phyloP scores from a whole-genome alignment of 148 eudicot genomes.

The Silene latifolia region DNA sequence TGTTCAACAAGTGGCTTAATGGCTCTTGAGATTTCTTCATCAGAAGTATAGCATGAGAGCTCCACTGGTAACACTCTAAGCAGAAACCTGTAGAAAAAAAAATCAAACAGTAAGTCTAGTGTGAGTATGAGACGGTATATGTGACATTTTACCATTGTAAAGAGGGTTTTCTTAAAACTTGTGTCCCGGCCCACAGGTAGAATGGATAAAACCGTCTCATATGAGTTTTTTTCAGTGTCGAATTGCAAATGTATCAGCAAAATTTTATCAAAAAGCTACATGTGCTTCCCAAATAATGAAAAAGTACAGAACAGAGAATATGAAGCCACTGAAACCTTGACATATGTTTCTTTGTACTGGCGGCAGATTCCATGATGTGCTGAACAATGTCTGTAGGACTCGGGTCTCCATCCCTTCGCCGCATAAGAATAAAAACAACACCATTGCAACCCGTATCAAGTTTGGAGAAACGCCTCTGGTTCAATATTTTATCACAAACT shows the following conservation, averaged over 20 bases:
- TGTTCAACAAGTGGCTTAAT: constrained; percentile 66
- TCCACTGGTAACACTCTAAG: constrained; percentile 84
- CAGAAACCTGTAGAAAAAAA: constrained; percentile 49
- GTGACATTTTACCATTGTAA: too few relatives aligned
- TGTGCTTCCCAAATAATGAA: neutral
- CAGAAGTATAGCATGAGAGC: constrained; percentile 88
- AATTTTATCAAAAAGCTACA: neutral
- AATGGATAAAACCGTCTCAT: neutral
- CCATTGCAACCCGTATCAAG: constrained; percentile 96
- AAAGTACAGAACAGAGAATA: neutral
- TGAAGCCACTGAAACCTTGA: constrained; percentile 54
- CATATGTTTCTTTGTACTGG: constrained; percentile 70
- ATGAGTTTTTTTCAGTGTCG: neutral
- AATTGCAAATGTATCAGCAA: neutral
- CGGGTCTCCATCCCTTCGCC: constrained; percentile 75
- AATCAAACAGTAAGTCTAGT: neutral
- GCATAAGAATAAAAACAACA: constrained; percentile 80
- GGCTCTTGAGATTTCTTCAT: constrained; percentile 83
- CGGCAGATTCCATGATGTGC: constrained; percentile 75
- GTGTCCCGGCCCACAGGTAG: too few relatives aligned
- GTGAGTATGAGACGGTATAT: neutral
- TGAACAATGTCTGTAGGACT: constrained; percentile 72
- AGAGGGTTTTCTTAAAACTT: too few relatives aligned
- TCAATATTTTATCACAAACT: constrained; percentile 14
- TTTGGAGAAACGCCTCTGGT: constrained; percentile 76